These are phyloP conservation scores for Cenchrus americanus DNA, from an alignment of 176 grass and related monocot genomes.

Conservation along the genomic window DNA sequence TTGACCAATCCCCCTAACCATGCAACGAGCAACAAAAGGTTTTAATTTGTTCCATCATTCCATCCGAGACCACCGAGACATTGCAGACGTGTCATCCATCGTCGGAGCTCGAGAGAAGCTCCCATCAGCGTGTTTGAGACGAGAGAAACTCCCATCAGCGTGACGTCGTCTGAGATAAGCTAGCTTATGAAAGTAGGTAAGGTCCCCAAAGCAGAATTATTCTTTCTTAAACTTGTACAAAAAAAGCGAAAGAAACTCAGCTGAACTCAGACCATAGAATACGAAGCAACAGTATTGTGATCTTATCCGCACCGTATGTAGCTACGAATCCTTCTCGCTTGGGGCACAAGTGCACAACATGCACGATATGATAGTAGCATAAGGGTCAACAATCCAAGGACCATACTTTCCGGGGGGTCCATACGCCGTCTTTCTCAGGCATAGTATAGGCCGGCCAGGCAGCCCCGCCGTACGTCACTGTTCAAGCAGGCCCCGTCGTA, in stretches of 20 bases:
- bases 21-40: neutral
- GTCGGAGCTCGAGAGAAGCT: no score
- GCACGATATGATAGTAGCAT: no score
- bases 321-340: slow-evolving; percentile 9
- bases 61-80: no score
- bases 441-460: neutral
- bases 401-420: slow-evolving; percentile 38
- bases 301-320: slow-evolving; percentile 22
- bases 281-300: neutral
- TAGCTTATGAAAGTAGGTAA: slow-evolving; percentile 25
- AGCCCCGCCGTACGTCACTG: slow-evolving; percentile 27
- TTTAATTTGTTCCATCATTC: no score
- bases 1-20: neutral
- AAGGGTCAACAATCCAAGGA: slow-evolving; percentile 29
- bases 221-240: neutral
- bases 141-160: neutral
- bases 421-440: slow-evolving; percentile 49
- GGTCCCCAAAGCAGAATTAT: neutral
- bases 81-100: neutral
- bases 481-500: neutral
- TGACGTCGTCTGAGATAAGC: neutral
- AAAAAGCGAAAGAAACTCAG: neutral
- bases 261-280: neutral
- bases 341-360: slow-evolving; percentile 15
- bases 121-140: neutral